Conservation (phyloP, 768 basidiomycete species). For the Russula compacta region DNA sequence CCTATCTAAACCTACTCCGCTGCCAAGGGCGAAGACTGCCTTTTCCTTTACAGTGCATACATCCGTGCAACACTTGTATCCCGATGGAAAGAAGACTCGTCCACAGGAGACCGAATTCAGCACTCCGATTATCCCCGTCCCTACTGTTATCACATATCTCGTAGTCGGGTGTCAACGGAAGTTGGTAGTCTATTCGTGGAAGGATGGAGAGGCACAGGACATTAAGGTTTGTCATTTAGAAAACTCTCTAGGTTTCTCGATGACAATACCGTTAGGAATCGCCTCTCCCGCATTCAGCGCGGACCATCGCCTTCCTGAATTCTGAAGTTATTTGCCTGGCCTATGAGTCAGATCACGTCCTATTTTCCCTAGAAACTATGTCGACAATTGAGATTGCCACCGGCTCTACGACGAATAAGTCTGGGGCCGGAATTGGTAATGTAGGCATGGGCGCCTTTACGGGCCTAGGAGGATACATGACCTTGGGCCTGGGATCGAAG, state of each 20-base stretch:
- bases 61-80: constrained; percentile 39
- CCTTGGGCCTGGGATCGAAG: constrained; percentile 66
- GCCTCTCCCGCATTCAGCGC: constrained; percentile 80
- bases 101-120: constrained; percentile 18
- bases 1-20: constrained; percentile 57
- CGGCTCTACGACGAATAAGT: constrained; percentile 28
- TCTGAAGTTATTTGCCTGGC: constrained; percentile 58
- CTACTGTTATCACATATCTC: constrained; percentile 64
- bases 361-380: constrained; percentile 59
- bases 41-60: constrained; percentile 75
- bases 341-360: constrained; percentile 70
- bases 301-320: constrained; percentile 68
- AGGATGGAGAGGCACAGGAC: constrained; percentile 71
- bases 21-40: constrained; percentile 70
- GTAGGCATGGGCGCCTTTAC: constrained; percentile 69
- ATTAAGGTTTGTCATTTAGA: constrained; percentile 43
- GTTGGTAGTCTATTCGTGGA: constrained; percentile 80
- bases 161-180: constrained; percentile 81
- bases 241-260: not conserved
- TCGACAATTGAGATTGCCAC: constrained; percentile 43
- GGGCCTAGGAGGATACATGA: constrained; percentile 80
- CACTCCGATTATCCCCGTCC: constrained; percentile 38
- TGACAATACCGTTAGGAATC: constrained; percentile 51
- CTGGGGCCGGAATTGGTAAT: constrained; percentile 35
- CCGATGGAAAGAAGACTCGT: constrained; percentile 22